Percentiles rank a stretch among this genome's conserved stretches.
Conservation (phyloP, 768 basidiomycete genomes). For the Boletus sensibilis region DNA sequence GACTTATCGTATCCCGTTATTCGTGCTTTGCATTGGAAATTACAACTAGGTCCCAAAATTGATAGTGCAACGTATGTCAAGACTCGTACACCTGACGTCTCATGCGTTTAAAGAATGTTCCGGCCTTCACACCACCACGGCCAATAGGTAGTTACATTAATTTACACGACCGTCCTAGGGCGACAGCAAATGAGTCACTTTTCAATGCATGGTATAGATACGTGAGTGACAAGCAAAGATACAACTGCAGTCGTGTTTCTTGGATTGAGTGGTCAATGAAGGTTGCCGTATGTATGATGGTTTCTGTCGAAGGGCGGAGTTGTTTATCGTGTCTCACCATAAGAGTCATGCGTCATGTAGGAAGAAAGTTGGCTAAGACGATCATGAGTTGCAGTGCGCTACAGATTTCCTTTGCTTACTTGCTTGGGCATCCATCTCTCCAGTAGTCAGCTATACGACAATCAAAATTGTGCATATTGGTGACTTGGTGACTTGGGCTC, state of each 20-base stretch:
- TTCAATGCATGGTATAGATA: slow-evolving; percentile 35
- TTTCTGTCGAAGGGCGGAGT: not conserved
- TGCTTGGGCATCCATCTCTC: slow-evolving; percentile 59
- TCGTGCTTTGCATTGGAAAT: slow-evolving; percentile 6
- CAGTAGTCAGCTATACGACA: slow-evolving; percentile 35
- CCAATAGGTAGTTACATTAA: slow-evolving; percentile 32
- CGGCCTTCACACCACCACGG: not conserved
- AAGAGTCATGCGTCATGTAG: slow-evolving; percentile 42
- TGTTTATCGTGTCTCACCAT: slow-evolving; percentile 2
- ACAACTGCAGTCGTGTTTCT: slow-evolving; percentile 24
- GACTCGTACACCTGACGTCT: not conserved
- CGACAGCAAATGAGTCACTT: slow-evolving; percentile 17
- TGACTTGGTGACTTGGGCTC: slow-evolving; percentile 8
- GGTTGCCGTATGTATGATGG: slow-evolving; percentile 10
- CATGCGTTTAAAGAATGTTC: not conserved
- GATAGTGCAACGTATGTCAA: not conserved
- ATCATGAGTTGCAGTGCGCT: slow-evolving; percentile 5
- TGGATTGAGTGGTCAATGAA: slow-evolving; percentile 12
- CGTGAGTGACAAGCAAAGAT: slow-evolving; percentile 25
- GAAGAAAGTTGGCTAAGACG: slow-evolving; percentile 55
- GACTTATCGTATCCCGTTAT: slow-evolving; percentile 30
- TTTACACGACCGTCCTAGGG: slow-evolving; percentile 22
- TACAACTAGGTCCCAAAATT: slow-evolving; percentile 11
- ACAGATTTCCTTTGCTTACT: slow-evolving; percentile 42
- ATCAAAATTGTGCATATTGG: slow-evolving; percentile 1